A percentile compares a stretch with the other conserved stretches of the same genome.
phyloP scores from a whole-genome alignment of 768 basidiomycete genomes.

The Suillus subluteus region DNA sequence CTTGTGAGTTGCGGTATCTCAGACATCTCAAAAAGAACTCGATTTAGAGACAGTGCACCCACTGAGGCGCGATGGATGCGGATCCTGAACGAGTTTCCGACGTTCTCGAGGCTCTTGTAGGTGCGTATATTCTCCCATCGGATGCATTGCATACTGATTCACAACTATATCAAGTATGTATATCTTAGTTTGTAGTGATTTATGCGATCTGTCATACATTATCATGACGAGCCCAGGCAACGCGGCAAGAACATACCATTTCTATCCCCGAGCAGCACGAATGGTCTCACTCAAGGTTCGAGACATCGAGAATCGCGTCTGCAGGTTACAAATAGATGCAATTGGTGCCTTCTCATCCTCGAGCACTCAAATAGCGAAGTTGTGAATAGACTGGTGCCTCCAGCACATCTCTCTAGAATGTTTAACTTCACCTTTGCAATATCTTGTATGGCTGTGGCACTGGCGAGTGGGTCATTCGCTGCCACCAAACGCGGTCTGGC shows the following conservation, averaged over 20 bases:
- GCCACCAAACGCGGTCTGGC: conserved; percentile 14
- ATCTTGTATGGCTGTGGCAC: conserved; percentile 7
- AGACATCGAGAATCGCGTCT: background rate
- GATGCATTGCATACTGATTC: background rate
- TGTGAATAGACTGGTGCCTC: background rate
- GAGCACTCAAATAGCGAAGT: conserved; percentile 11
- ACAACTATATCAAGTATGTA: background rate
- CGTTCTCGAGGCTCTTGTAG: background rate
- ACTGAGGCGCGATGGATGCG: background rate
- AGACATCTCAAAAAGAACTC: background rate
- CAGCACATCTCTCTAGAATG: conserved; percentile 1
- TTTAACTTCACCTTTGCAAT: background rate
- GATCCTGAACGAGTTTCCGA: background rate
- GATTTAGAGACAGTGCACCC: background rate
- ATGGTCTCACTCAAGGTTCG: background rate
- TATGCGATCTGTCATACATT: background rate
- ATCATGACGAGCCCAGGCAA: background rate
- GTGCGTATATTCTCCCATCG: background rate
- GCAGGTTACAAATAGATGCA: background rate
- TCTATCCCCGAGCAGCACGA: background rate
- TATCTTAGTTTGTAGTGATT: background rate
- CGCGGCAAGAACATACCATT: background rate
- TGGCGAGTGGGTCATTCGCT: conserved; percentile 8
- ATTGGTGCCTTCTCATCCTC: background rate
- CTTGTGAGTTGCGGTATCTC: background rate